Evolutionary conservation across 2,329 filamentous ascomycete species (phyloP).

Genomic region (Nemania sp.): DNA sequence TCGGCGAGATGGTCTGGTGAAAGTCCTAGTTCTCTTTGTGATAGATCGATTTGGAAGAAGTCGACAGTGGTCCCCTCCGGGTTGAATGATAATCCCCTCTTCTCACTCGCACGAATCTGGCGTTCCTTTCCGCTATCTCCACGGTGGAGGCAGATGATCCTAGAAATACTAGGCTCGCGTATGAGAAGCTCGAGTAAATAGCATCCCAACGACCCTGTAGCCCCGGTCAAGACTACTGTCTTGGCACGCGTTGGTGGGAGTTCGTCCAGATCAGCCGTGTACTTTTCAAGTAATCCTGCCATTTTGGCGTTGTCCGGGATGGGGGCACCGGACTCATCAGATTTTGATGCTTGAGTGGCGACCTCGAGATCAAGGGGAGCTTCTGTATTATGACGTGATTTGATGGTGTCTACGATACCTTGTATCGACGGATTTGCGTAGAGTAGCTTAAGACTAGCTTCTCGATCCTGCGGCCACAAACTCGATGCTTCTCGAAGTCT

Average conservation of each 20-base stretch:
- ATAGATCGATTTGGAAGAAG: slow-evolving; percentile 33
- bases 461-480: slow-evolving; percentile 28
- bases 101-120: slow-evolving; percentile 21
- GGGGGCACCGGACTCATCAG: too few species aligned
- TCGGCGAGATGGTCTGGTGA: not conserved
- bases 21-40: slow-evolving; percentile 22
- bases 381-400: not conserved
- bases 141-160: slow-evolving; percentile 47
- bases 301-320: slow-evolving; percentile 5
- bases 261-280: slow-evolving; percentile 12
- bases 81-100: slow-evolving; percentile 1
- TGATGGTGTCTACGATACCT: slow-evolving; percentile 21
- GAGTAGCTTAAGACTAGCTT: slow-evolving; percentile 28
- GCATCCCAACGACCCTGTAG: slow-evolving; percentile 52
- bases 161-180: slow-evolving; percentile 40
- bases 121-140: slow-evolving; percentile 24
- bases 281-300: slow-evolving; percentile 27
- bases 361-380: too few species aligned
- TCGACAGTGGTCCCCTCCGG: slow-evolving; percentile 22
- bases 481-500: not conserved
- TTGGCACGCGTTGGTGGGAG: not conserved
- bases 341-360: too few species aligned
- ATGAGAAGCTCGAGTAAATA: slow-evolving; percentile 51
- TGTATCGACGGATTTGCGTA: slow-evolving; percentile 39
- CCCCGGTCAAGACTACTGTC: slow-evolving; percentile 51